phyloP scores from a whole-genome alignment of 148 eudicot species.

The Beta vulgaris region DNA sequence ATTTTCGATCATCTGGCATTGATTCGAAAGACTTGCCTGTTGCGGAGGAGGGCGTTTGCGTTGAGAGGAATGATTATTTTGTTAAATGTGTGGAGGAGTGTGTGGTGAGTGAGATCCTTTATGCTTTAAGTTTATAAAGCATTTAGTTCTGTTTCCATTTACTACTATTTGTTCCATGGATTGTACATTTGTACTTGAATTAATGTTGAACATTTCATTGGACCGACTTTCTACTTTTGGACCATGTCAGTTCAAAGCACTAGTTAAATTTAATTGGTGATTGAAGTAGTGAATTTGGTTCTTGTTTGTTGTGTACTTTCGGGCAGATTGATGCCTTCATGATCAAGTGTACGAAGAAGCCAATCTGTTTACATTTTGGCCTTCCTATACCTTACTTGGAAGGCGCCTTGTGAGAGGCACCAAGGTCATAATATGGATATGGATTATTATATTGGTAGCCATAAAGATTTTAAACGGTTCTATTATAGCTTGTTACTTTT shows the following conservation, averaged over 20 bases:
- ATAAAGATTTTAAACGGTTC: background rate
- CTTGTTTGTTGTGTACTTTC: background rate
- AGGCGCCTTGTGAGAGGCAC: background rate
- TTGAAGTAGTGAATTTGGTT: background rate
- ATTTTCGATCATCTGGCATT: conserved; percentile 60
- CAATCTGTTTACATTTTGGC: background rate
- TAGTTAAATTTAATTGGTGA: too few relatives aligned
- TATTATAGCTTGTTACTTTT: too few relatives aligned
- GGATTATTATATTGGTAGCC: background rate
- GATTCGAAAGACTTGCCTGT: conserved; percentile 47
- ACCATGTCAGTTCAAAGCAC: background rate
- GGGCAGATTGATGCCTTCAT: background rate
- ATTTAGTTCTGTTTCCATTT: too few relatives aligned
- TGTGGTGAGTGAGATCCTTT: conserved; percentile 50
- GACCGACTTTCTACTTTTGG: background rate
- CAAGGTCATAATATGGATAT: background rate
- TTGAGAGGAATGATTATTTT: conserved; percentile 68
- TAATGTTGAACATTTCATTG: background rate
- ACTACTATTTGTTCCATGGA: too few relatives aligned
- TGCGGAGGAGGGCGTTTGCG: conserved; percentile 55
- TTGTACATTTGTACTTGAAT: too few relatives aligned
- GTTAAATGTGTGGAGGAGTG: conserved; percentile 68
- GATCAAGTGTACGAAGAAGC: background rate
- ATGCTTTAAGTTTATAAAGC: background rate
- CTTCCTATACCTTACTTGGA: background rate